Percentiles rank a stretch among this genome's conserved stretches.
These are phyloP conservation scores for Amaranthus cruentus DNA, from an alignment of 148 eudicot genomes.

Conservation along the genomic window DNA sequence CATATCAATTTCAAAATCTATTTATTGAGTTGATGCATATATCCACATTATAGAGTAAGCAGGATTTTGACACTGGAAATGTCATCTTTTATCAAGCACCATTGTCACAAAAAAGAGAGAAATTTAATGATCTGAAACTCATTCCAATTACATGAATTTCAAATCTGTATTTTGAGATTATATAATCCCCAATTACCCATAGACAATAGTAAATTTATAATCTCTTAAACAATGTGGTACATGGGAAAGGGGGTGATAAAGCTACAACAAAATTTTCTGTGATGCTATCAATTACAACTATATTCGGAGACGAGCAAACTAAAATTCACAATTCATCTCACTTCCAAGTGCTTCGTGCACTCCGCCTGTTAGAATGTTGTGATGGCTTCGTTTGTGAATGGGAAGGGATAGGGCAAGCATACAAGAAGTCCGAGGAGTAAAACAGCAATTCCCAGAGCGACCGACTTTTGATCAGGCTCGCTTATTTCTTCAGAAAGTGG, in stretches of 20 bases:
- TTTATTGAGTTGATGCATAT: too few species aligned
- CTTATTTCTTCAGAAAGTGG: conserved; percentile 87
- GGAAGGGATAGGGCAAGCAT: conserved; percentile 91
- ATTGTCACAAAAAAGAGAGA: not conserved
- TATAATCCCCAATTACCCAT: not conserved
- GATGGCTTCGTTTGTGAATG: conserved; percentile 54
- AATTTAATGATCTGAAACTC: not conserved
- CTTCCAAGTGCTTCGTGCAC: not conserved
- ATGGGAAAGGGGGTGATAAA: not conserved
- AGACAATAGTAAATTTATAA: too few species aligned
- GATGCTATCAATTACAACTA: not conserved
- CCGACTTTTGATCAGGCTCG: conserved; percentile 64
- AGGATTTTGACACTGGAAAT: too few species aligned
- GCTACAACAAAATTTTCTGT: conserved; percentile 14
- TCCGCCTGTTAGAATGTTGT: conserved; percentile 32
- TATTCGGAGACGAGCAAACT: not conserved
- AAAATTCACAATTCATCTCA: not conserved
- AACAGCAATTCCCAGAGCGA: conserved; percentile 65
- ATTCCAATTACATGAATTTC: not conserved
- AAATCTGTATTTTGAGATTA: not conserved
- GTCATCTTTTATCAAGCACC: not conserved
- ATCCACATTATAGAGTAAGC: too few species aligned
- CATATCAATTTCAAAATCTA: too few species aligned
- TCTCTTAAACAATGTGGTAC: not conserved
- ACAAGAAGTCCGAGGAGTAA: conserved; percentile 74